Base-by-base conservation (phyloP, 495 filamentous ascomycete genomes). In the Bacidia rubella region DNA sequence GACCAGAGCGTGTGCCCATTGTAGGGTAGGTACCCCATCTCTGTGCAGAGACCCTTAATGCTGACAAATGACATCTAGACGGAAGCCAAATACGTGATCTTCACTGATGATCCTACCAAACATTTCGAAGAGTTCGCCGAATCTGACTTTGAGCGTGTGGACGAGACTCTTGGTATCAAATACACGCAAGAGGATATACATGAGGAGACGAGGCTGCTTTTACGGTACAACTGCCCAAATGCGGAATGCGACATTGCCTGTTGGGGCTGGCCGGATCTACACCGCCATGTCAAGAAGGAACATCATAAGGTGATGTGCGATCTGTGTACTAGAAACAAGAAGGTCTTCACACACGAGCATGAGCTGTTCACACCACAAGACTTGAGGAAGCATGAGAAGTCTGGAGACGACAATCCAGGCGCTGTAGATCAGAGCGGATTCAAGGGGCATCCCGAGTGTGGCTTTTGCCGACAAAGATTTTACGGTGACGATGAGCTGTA, bases 271-370 rank as follows among this genome's bases (percentile, higher is more conserved):
- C 86, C 85, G 11, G 87, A 96, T 62, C 69, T 99, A 54, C 89
- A 99, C 66, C 78, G 84, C 46, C 92, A 99, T 73, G 90, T 96
- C 32, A 85, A 80, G 57, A 72, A 60, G 38, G 77, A 77, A 29
- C 92, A 99, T 70, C 70, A 82, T 54, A 92, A 84, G 67, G 79
- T 85, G 62, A 87, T 99, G 82, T 99, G 92, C 67, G 88, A 95
- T 66, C 75, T 97, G 15, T 99, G 92, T 65, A 90, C 88, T 1
- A 69, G 86, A 35, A 86, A 95, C 67, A 97, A 99, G 70, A 95
- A 95, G 57, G 89, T 95, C 35, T 99, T 99, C 57, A 95, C 92
- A 0, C 93, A 97, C 65, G 92, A 99, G 67, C 92, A 99, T 62
- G 86, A 86, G 21, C 74, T 99, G n/a, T 96, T 95, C 61, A 85